Base-by-base conservation (phyloP, 2,329 filamentous ascomycete genomes). In the Dactylellina parvicollis region DNA sequence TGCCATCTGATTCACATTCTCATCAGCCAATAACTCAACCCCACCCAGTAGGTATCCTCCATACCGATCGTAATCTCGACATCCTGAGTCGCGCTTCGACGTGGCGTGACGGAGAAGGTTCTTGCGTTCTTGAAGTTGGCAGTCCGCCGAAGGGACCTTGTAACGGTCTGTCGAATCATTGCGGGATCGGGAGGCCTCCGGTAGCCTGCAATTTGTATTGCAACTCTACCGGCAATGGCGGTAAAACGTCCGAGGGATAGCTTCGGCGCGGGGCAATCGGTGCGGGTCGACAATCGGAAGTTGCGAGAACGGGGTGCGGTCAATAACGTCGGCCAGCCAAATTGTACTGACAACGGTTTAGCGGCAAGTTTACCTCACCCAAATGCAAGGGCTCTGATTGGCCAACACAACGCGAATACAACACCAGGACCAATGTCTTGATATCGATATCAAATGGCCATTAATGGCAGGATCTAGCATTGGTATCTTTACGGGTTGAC, bases 91-190 rank as follows among this genome's bases (percentile, higher is more conserved):
- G 69, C 69, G 50, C 55, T 60, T 40, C 69, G 69, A 61, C 22
- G 59, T 47, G 69, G 60, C 16, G 69, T 66, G 54, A 47, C 69
- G 69, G 69, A 73, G 60, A 73, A 73, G 42, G 52, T 12, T 47
- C 69, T 65, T 36, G 56, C 54, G 54, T 28, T 66, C 22, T 64
- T 54, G 28, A 57, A 42, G 52, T 50, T 52, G 16, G 54, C 69
- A 24, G 69, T 73, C 69, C 69, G 69, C 69, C 69, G 69, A 50
- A 73, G 55, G 28, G 49, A 47, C 18, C 50, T 56, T 49, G 61
- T 52, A 42, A 65, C 36, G 26, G 69, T 65, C 57, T 73, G 69
- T 66, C 69, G 69, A 66, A 73, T 44, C 69, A 73, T 73, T 65
- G 61, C 40, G 61, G 61, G 52, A 46, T 73, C 50, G 69, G 22